phyloP scores from a whole-genome alignment of 805 yeast species.

The Cyberlindnera americana region DNA sequence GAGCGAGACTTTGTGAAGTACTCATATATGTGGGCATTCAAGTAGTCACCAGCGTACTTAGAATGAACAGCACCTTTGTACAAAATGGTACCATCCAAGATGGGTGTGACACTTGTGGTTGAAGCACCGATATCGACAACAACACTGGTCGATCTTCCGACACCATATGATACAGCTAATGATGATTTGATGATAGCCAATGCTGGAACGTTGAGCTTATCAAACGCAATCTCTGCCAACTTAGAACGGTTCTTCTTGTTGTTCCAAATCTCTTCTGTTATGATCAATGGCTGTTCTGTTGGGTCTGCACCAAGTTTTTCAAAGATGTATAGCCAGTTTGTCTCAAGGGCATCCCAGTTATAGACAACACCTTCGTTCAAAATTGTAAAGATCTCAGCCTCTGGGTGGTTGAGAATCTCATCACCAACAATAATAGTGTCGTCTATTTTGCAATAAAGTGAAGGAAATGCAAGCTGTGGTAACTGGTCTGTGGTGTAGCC shows the following conservation, averaged over 20 bases:
- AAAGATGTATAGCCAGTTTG: conserved; percentile 68
- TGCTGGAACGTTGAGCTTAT: conserved; percentile 68
- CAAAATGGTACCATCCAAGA: conserved; percentile 69
- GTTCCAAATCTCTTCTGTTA: conserved; percentile 69
- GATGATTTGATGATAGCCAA: conserved; percentile 76
- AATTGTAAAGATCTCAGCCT: conserved; percentile 44
- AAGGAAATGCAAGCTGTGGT: conserved; percentile 56
- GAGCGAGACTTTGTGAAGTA: conserved; percentile 36
- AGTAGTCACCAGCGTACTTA: conserved; percentile 81
- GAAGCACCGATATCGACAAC: conserved; percentile 79
- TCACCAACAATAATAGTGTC: conserved; percentile 40
- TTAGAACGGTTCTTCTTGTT: conserved; percentile 51
- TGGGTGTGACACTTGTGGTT: conserved; percentile 68
- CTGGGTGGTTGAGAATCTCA: conserved; percentile 36
- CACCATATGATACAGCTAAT: conserved; percentile 70
- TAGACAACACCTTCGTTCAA: conserved; percentile 62
- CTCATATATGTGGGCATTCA: conserved; percentile 59
- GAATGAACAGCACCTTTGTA: conserved; percentile 62
- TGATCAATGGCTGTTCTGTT: conserved; percentile 60
- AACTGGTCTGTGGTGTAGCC: conserved; percentile 65
- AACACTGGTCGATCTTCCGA: conserved; percentile 72
- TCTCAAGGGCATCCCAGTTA: conserved; percentile 67
- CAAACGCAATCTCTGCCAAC: conserved; percentile 72
- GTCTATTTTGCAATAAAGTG: conserved; percentile 44
- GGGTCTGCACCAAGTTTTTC: conserved; percentile 47